phyloP scores from a whole-genome alignment of 2,329 filamentous ascomycete genomes.

The Colletotrichum sansevieriae region DNA sequence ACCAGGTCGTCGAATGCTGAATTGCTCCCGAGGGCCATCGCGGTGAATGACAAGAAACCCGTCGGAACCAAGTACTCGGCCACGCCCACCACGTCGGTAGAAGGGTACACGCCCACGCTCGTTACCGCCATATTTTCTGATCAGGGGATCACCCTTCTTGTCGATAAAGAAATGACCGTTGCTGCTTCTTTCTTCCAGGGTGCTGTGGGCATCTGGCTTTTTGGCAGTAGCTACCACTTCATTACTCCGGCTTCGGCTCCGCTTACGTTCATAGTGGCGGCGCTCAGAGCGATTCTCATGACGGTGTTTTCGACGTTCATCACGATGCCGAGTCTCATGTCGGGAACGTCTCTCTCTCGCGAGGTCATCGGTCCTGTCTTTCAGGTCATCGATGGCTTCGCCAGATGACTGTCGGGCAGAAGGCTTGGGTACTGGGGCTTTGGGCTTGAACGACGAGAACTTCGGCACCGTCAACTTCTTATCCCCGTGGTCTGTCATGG shows the following conservation, averaged over 20 bases:
- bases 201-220: conserved; percentile 22
- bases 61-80: conserved; percentile 76
- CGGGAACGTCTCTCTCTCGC: conserved; percentile 35
- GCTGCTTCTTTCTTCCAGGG: conserved; percentile 47
- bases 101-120: conserved; percentile 79
- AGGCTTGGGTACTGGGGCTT: conserved; percentile 48
- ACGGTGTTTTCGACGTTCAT: conserved; percentile 31
- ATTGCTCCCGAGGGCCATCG: conserved; percentile 69
- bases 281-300: conserved; percentile 27
- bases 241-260: conserved; percentile 23
- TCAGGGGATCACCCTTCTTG: conserved; percentile 80
- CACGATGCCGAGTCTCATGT: conserved; percentile 43
- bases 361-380: conserved; percentile 6
- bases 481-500: conserved; percentile 28
- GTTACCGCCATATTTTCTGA: conserved; percentile 79
- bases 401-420: conserved; percentile 36
- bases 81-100: conserved; percentile 78
- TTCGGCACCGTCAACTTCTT: conserved; percentile 66
- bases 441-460: conserved; percentile 79
- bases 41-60: conserved; percentile 75
- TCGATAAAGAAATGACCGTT: conserved; percentile 72
- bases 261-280: conserved; percentile 26
- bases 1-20: conserved; percentile 61
- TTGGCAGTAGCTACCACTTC: neutral
- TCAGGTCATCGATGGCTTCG: conserved; percentile 15